Evolutionary conservation across 2,329 filamentous ascomycete species (phyloP).

Genomic region (Sporothrix variecibatus): DNA sequence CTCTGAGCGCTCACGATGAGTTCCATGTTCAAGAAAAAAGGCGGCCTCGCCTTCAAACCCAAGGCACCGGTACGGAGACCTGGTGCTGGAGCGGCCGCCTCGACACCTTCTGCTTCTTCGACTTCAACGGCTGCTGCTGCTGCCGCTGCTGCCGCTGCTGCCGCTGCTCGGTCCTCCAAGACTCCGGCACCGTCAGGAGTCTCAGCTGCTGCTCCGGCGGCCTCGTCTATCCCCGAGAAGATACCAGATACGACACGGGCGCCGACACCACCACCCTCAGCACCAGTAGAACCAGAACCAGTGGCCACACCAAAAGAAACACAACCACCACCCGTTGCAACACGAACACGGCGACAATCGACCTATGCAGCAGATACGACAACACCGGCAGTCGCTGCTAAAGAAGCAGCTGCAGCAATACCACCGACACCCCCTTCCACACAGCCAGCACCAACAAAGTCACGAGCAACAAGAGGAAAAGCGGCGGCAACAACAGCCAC

Average conservation of each 20-base stretch:
- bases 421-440: constrained; percentile 13
- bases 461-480: constrained; percentile 11
- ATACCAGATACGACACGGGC: background rate
- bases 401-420: background rate
- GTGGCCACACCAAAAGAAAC: background rate
- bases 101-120: constrained; percentile 43
- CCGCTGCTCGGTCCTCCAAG: constrained; percentile 30
- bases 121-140: constrained; percentile 31
- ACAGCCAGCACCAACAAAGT: background rate
- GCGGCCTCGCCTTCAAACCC: constrained; percentile 66
- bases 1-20: constrained; percentile 28
- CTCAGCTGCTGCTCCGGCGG: constrained; percentile 9
- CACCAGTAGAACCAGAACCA: background rate
- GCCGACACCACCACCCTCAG: background rate
- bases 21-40: constrained; percentile 66
- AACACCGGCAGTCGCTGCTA: background rate
- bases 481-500: background rate
- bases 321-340: background rate
- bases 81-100: constrained; percentile 47
- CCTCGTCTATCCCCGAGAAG: background rate
- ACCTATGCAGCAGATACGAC: background rate
- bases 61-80: constrained; percentile 59
- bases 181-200: constrained; percentile 29
- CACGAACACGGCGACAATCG: background rate
- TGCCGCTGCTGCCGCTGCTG: no score